Conservation (phyloP, 2,329 filamentous ascomycete species). For the Penicillium sp. region DNA sequence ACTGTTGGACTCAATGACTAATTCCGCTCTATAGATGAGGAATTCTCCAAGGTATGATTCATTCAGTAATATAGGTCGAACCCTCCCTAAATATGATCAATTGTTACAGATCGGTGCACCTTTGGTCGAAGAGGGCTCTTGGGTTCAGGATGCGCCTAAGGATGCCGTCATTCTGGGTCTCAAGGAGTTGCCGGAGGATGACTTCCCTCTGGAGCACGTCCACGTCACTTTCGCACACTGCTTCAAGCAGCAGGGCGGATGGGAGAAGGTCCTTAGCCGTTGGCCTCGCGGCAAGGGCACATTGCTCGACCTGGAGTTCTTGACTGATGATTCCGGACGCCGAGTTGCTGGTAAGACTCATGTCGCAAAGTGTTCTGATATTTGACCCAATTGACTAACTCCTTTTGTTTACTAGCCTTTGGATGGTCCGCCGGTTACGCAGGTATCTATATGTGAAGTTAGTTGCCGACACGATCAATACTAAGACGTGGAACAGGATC, state of each 20-base stretch:
- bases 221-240: slow-evolving; percentile 65
- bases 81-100: slow-evolving; percentile 44
- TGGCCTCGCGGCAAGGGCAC: slow-evolving; percentile 68
- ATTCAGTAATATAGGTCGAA: not conserved
- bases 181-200: slow-evolving; percentile 68
- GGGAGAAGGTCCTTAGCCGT: slow-evolving; percentile 68
- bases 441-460: slow-evolving; percentile 22
- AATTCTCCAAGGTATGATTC: slow-evolving; percentile 28
- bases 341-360: slow-evolving; percentile 33
- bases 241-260: slow-evolving; percentile 69
- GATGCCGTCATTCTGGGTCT: slow-evolving; percentile 66
- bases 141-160: slow-evolving; percentile 55
- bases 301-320: slow-evolving; percentile 79
- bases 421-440: slow-evolving; percentile 67
- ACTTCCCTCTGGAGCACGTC: slow-evolving; percentile 61
- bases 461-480: not conserved
- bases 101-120: slow-evolving; percentile 50
- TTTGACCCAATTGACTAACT: slow-evolving; percentile 3
- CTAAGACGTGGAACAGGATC: slow-evolving; percentile 40
- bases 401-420: slow-evolving; percentile 28
- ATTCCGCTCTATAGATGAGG: slow-evolving; percentile 23
- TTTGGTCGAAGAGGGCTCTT: slow-evolving; percentile 58
- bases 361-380: not conserved
- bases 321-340: slow-evolving; percentile 63
- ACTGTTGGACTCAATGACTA: slow-evolving; percentile 6